Evolutionary conservation across 495 filamentous ascomycete species (phyloP), one percentile per base, ranked within the genome.

Genomic region (Rostrohypoxylon terebratum): DNA sequence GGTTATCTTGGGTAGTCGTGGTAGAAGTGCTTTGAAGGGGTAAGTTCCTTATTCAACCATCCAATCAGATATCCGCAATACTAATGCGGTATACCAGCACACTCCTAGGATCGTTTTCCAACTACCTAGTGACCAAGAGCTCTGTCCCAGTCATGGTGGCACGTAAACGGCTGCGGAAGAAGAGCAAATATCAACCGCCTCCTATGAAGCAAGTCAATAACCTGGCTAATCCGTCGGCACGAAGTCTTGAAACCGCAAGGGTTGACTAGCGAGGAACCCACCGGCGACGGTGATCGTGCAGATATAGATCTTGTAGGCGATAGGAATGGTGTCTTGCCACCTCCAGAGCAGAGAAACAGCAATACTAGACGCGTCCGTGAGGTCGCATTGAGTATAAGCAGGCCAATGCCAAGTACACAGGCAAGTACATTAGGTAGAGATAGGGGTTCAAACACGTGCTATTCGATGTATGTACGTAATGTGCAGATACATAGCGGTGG

Each of bases 91-190:
- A 57, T 59, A 5, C 51, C 40, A 78, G 76, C 38, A 78, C 76
- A 16, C 75, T 99, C 33, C 87, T 98, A 16, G 96, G 96, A 16
- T 97, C 94, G 2, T 98, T 99, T 80, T 95, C 92, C 61, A 98
- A 97, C 77, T 99, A 99, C 77, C 86, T 99, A 10, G 93, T 99
- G 25, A 94, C 93, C 47, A 97, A 98, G 81, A 94, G 92, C 58
- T 96, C 93, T 6, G 94, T 97, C n/a, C 96, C 96, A 0, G 94
- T 96, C 28, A 96, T 97, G 94, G 92, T 96, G 18, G 94, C 93
- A 2, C 86, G 93, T 25, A 94, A 93, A 83, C 90, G 91, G 65
- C 82, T 94, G 58, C 87, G 90, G 57, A 92, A 93, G 75, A 88
- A 93, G 75, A 87, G 85, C 68, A 93, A 94, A 75, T 90, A 88